These are phyloP conservation scores for Brassica cretica DNA, from an alignment of 345 rosid species.

Conservation along the genomic window DNA sequence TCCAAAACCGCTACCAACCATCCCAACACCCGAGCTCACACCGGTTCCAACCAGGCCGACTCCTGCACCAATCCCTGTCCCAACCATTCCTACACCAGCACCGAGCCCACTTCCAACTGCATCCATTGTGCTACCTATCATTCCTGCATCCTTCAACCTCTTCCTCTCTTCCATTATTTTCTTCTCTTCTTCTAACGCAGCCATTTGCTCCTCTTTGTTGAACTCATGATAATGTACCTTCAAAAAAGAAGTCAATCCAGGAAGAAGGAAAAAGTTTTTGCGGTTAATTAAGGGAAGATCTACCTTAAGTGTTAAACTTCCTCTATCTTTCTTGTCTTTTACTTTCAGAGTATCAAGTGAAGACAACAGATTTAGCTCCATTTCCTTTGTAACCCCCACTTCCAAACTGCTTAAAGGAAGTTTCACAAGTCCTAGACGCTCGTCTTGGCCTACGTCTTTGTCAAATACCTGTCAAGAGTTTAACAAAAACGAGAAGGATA, in stretches of 20 bases:
- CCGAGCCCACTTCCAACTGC: slow-evolving; percentile 65
- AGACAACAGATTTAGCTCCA: slow-evolving; percentile 71
- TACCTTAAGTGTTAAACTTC: slow-evolving; percentile 83
- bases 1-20: slow-evolving; percentile 71
- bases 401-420: slow-evolving; percentile 62
- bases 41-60: slow-evolving; percentile 65
- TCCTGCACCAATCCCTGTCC: slow-evolving; percentile 71
- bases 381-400: slow-evolving; percentile 51
- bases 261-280: background rate
- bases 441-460: slow-evolving; percentile 91
- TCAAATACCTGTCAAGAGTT: slow-evolving; percentile 70
- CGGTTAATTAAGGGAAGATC: slow-evolving; percentile 10
- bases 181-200: slow-evolving; percentile 88
- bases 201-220: slow-evolving; percentile 82
- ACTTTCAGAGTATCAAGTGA: slow-evolving; percentile 88
- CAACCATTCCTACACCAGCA: slow-evolving; percentile 75
- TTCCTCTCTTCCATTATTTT: slow-evolving; percentile 77
- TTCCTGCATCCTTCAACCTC: slow-evolving; percentile 87
- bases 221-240: slow-evolving; percentile 70
- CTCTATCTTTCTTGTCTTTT: slow-evolving; percentile 96
- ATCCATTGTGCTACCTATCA: slow-evolving; percentile 92
- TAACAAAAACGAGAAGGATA: background rate
- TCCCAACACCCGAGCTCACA: slow-evolving; percentile 53
- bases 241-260: slow-evolving; percentile 30
- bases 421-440: slow-evolving; percentile 79